These are phyloP conservation scores for Chromera velia DNA, from an alignment of 73 alveolate species.

Conservation along the genomic window DNA sequence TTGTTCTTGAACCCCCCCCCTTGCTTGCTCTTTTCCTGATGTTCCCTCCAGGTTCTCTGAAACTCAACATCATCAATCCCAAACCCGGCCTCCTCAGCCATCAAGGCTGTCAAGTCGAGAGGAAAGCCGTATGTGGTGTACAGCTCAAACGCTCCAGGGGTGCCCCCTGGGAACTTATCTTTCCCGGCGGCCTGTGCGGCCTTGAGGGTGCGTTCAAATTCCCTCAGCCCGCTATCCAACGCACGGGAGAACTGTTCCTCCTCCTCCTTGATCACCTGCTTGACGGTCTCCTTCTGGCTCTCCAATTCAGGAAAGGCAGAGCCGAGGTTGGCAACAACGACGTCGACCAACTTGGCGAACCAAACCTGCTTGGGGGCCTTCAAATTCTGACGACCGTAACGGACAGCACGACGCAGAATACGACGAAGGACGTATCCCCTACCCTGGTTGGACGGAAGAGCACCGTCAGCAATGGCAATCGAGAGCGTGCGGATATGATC, in stretches of 20 bases:
- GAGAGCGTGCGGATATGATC: constrained; percentile 42
- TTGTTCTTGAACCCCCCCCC: too few species aligned
- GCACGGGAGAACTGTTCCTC: constrained; percentile 37
- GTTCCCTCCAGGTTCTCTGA: too few species aligned
- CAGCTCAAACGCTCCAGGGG: constrained; percentile 20
- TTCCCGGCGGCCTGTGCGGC: background rate
- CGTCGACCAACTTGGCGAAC: constrained; percentile 27
- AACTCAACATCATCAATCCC: too few species aligned
- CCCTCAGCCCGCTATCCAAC: constrained; percentile 29
- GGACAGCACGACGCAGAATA: constrained; percentile 46
- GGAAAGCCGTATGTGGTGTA: constrained; percentile 41
- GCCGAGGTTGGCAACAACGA: constrained; percentile 29
- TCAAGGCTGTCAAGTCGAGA: constrained; percentile 26
- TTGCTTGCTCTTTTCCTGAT: too few species aligned
- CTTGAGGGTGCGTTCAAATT: background rate
- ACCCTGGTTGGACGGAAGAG: constrained; percentile 37
- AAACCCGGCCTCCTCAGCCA: constrained; percentile 45
- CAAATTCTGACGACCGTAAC: constrained; percentile 25
- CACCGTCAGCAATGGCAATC: constrained; percentile 39
- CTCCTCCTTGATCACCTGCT: constrained; percentile 23
- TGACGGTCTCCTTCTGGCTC: constrained; percentile 23
- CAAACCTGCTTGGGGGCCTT: constrained; percentile 2
- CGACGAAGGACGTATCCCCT: constrained; percentile 29
- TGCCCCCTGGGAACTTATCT: background rate
- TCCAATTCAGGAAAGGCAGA: constrained; percentile 32